A percentile compares a stretch with the other conserved stretches of the same genome.
Evolutionary conservation across 1,139 yeast species (phyloP).

Genomic region (Lodderomyces elongisporus): DNA sequence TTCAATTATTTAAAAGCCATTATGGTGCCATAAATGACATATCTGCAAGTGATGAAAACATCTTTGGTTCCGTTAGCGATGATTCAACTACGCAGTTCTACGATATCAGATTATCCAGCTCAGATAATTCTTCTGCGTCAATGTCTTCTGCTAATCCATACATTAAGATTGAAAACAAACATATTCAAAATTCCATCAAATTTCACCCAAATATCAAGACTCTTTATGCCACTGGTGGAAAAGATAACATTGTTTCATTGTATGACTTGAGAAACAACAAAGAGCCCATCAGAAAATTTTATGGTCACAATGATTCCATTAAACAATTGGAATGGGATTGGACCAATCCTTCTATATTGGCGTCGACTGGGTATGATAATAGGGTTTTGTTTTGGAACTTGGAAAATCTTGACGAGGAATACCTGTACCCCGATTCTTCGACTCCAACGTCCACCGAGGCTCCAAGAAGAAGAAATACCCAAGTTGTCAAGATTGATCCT

Average conservation of each 20-base stretch:
- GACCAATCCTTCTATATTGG: slow-evolving; percentile 32
- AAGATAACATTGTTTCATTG: slow-evolving; percentile 45
- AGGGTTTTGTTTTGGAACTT: slow-evolving; percentile 50
- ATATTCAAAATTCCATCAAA: slow-evolving; percentile 45
- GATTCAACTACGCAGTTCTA: slow-evolving; percentile 63
- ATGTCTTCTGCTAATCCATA: slow-evolving; percentile 31
- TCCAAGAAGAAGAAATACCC: slow-evolving; percentile 16
- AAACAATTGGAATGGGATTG: slow-evolving; percentile 37
- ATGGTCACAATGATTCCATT: slow-evolving; percentile 46
- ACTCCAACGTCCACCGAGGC: slow-evolving; percentile 5
- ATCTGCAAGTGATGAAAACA: slow-evolving; percentile 44
- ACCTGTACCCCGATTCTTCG: slow-evolving; percentile 26
- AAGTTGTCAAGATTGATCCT: slow-evolving; percentile 43
- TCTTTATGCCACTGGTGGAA: slow-evolving; percentile 50
- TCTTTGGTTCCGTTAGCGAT: slow-evolving; percentile 72
- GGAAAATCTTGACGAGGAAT: slow-evolving; percentile 42
- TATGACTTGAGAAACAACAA: slow-evolving; percentile 48
- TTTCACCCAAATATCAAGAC: slow-evolving; percentile 44
- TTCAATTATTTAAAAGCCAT: slow-evolving; percentile 42
- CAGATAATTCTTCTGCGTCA: slow-evolving; percentile 8
- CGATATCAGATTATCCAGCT: slow-evolving; percentile 48
- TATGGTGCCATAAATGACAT: slow-evolving; percentile 51
- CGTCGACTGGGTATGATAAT: slow-evolving; percentile 49
- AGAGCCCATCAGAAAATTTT: slow-evolving; percentile 44
- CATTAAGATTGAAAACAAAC: slow-evolving; percentile 39